Base-by-base conservation (phyloP, 805 yeast genomes). In the Ogataea henricii region DNA sequence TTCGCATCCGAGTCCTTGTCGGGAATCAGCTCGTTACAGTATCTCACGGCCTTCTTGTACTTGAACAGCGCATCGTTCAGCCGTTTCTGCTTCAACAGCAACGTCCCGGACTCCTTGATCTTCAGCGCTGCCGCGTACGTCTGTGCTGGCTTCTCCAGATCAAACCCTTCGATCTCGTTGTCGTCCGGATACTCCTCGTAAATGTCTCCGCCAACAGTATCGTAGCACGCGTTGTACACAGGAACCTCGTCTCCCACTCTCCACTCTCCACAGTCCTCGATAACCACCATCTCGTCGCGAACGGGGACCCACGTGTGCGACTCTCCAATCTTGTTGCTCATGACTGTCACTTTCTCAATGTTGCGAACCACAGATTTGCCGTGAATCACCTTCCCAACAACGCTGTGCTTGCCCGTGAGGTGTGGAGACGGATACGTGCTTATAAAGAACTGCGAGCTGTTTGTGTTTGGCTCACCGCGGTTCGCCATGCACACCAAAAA, bases 111-210 rank as follows among this genome's bases (percentile, higher is more conserved):
- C 26, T 79, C 82, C 55, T 87, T 87, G 43, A 87, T 86, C 13
- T 65, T 78, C 8, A 52, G 55, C 0, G 83, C 64, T 0, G 84
- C 88, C 8, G 67, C 67, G 47, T 61, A 79, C 0, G 85, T 82
- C 18, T 71, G 69, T 43, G 70, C 73, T 1, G 61, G 53, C 13
- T 68, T 66, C n/a, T 58, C 61, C 6, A 82, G 71, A 43, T 83
- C 79, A 16, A 85, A 83, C 38, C 77, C 77, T 47, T 78, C 82
- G 41, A 84, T 79, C 3, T 60, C 69, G 55, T 86, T 89, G 63
- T 87, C 95, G 50, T 82, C 90, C 0, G 94, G 95, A 55, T 73
- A 80, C 63, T 87, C 94, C 65, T 87, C 94, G 57, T 75, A 87
- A 0, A 78, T 62, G 57, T 87, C 95, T 6, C 88, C 89, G 1